Evolutionary conservation across 2,329 filamentous ascomycete species (phyloP).

Genomic region (Calonectria leucothoes): DNA sequence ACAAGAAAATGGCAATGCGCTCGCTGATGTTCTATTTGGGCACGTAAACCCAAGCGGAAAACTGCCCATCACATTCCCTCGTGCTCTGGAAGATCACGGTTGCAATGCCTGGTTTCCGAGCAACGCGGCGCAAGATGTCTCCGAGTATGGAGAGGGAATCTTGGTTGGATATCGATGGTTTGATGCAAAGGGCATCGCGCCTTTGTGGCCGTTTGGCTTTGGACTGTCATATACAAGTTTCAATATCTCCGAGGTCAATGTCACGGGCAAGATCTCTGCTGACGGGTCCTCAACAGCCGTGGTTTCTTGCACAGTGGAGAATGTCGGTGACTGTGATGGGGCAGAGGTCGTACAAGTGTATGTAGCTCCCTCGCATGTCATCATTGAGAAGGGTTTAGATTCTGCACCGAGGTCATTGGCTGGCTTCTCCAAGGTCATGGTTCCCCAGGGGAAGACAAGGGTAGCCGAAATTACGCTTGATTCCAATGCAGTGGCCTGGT

Average conservation of each 20-base stretch:
- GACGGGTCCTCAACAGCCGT: not conserved
- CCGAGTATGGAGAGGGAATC: slow-evolving; percentile 5
- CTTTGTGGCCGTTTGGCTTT: not conserved
- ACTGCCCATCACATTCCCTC: not conserved
- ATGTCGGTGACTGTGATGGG: not conserved
- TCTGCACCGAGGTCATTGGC: not conserved
- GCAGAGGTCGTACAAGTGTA: not conserved
- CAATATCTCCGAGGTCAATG: not conserved
- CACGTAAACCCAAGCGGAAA: not conserved
- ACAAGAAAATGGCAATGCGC: not conserved
- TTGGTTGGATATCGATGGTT: slow-evolving; percentile 8
- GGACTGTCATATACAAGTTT: slow-evolving; percentile 2
- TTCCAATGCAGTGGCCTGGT: not conserved
- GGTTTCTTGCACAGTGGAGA: not conserved
- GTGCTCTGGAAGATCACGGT: not conserved
- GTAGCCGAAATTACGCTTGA: not conserved
- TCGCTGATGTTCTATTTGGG: not conserved
- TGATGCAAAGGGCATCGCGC: not conserved
- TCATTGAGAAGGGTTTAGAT: not conserved
- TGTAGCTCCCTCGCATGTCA: not conserved
- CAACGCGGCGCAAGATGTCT: not conserved
- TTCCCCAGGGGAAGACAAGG: not conserved
- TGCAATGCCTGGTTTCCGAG: not conserved
- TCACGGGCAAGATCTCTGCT: not conserved
- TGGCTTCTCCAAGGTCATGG: not conserved